A percentile compares a stretch with the other conserved stretches of the same genome.
Conservation (phyloP, 148 eudicot genomes). For the Suaeda aralocaspica region DNA sequence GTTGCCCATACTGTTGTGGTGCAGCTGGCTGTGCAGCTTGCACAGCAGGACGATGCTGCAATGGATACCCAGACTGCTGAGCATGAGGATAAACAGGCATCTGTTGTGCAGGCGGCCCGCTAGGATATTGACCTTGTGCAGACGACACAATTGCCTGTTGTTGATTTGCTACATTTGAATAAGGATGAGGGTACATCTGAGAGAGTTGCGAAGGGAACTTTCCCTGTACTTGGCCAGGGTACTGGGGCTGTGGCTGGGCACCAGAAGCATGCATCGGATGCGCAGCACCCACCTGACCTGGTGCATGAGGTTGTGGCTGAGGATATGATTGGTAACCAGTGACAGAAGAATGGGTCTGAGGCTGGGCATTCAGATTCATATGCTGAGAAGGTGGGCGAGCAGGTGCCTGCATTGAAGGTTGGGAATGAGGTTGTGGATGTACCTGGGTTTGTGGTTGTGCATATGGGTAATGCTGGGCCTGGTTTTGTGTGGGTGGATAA, state of each 20-base stretch:
- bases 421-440: constrained; percentile 33
- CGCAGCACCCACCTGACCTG: constrained; percentile 43
- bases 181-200: constrained; percentile 52
- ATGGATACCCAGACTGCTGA: constrained; percentile 49
- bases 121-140: constrained; percentile 46
- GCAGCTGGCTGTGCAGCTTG: constrained; percentile 50
- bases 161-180: constrained; percentile 43
- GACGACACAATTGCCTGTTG: constrained; percentile 41
- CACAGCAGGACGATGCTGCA: constrained; percentile 53
- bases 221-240: constrained; percentile 43
- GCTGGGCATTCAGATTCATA: constrained; percentile 28
- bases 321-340: constrained; percentile 47
- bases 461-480: constrained; percentile 26
- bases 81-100: constrained; percentile 41
- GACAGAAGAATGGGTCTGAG: constrained; percentile 45
- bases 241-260: constrained; percentile 36
- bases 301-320: constrained; percentile 46
- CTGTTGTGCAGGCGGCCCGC: constrained; percentile 40
- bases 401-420: constrained; percentile 38
- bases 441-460: constrained; percentile 30
- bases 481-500: constrained; percentile 30
- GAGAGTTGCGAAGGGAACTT: constrained; percentile 57
- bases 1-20: constrained; percentile 55
- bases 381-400: constrained; percentile 39
- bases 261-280: constrained; percentile 43